phyloP scores from a whole-genome alignment of 2,329 filamentous ascomycete genomes.

The Chalaropsis ovoidea region DNA sequence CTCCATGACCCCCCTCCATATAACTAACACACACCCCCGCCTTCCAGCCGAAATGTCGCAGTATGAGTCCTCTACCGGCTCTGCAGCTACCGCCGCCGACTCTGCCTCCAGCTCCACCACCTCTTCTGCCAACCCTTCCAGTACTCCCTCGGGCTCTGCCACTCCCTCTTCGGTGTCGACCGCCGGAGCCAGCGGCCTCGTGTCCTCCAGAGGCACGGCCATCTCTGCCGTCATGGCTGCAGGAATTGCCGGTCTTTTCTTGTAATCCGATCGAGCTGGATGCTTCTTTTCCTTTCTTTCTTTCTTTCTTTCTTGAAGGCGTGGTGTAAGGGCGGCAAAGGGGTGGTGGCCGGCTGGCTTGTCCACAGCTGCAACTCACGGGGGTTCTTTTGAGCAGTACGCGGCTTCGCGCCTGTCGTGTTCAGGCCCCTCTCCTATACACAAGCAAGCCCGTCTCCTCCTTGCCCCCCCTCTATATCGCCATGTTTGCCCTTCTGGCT shows the following conservation, averaged over 20 bases:
- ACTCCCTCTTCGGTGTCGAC: slow-evolving; percentile 10
- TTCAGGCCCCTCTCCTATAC: background rate
- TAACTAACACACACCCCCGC: background rate
- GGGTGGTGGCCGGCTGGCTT: background rate
- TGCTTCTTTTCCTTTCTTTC: background rate
- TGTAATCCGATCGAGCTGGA: slow-evolving; percentile 4
- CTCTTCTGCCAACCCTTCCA: slow-evolving; percentile 5
- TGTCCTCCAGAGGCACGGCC: background rate
- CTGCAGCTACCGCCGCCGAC: background rate
- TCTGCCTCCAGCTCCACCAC: background rate
- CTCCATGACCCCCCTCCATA: background rate
- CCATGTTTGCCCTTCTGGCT: background rate
- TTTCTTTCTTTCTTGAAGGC: background rate
- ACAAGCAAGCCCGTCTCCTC: background rate
- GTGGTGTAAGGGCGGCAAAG: background rate
- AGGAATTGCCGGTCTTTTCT: slow-evolving; percentile 13
- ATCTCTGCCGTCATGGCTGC: slow-evolving; percentile 15
- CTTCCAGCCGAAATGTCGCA: slow-evolving; percentile 5
- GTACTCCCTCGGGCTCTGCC: background rate
- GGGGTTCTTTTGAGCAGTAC: background rate
- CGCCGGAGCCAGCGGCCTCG: background rate
- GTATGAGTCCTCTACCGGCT: background rate
- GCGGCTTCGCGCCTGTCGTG: background rate
- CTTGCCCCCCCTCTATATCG: background rate
- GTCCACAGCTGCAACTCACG: background rate